phyloP scores from a whole-genome alignment of 2,329 filamentous ascomycete species.

The Talaromyces amestolkiae region DNA sequence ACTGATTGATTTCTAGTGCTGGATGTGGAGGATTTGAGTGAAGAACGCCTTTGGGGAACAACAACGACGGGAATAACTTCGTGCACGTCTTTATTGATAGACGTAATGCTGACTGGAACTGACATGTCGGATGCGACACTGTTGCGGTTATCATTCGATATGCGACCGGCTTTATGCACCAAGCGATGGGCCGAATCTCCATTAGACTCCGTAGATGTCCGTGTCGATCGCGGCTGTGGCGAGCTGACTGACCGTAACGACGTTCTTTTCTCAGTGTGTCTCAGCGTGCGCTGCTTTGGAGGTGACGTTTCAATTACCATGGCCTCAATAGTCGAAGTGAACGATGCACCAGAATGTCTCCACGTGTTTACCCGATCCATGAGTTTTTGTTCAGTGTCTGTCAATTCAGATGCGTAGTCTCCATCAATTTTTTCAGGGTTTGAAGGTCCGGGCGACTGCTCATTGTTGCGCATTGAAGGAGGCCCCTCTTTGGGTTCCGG shows the following conservation, averaged over 20 bases:
- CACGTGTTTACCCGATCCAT: slow-evolving; percentile 31
- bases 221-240: slow-evolving; percentile 44
- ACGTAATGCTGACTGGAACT: slow-evolving; percentile 24
- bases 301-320: slow-evolving; percentile 54
- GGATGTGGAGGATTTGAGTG: slow-evolving; percentile 39
- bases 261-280: slow-evolving; percentile 54
- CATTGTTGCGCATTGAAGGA: neutral
- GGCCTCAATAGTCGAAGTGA: slow-evolving; percentile 56
- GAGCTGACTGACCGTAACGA: slow-evolving; percentile 51
- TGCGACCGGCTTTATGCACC: slow-evolving; percentile 51
- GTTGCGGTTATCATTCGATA: slow-evolving; percentile 48
- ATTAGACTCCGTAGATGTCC: slow-evolving; percentile 45
- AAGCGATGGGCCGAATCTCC: slow-evolving; percentile 48
- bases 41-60: slow-evolving; percentile 48
- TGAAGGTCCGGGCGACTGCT: neutral
- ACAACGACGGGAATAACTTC: slow-evolving; percentile 50
- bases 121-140: slow-evolving; percentile 45
- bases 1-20: slow-evolving; percentile 39
- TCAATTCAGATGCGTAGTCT: slow-evolving; percentile 51
- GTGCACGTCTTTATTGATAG: slow-evolving; percentile 24
- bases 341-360: slow-evolving; percentile 52
- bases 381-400: slow-evolving; percentile 29
- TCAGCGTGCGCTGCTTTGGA: slow-evolving; percentile 46
- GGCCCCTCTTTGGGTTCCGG: neutral
- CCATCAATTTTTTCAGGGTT: slow-evolving; percentile 47